These are phyloP conservation scores for Diaporthe vexans DNA, from an alignment of 2,329 filamentous ascomycete genomes.

Conservation along the genomic window DNA sequence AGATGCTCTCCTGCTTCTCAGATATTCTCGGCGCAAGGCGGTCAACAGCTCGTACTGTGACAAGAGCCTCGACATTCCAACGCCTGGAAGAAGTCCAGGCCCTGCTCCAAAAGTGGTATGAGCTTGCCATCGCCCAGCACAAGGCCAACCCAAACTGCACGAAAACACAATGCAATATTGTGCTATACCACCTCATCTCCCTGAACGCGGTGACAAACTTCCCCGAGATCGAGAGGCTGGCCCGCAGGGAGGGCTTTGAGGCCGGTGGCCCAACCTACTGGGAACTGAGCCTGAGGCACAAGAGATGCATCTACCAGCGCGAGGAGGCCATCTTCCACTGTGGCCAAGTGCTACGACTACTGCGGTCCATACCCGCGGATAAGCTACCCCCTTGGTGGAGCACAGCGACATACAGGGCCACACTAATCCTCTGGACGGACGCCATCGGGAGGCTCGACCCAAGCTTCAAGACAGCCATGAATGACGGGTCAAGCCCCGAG, in stretches of 20 bases:
- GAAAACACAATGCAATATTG: constrained; percentile 74
- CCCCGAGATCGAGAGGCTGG: constrained; percentile 75
- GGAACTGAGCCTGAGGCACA: constrained; percentile 68
- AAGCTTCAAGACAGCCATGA: constrained; percentile 50
- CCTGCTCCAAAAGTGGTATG: constrained; percentile 76
- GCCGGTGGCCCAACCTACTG: constrained; percentile 60
- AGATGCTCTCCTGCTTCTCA: constrained; percentile 76
- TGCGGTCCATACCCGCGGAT: constrained; percentile 71
- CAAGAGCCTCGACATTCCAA: constrained; percentile 70
- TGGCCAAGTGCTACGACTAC: constrained; percentile 74
- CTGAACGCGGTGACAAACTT: constrained; percentile 79
- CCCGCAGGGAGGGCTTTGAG: constrained; percentile 71
- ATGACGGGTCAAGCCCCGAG: constrained; percentile 22
- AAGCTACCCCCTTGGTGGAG: constrained; percentile 79
- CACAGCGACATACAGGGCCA: constrained; percentile 77
- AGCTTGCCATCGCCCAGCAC: constrained; percentile 69
- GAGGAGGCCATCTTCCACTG: constrained; percentile 77
- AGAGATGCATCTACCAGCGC: constrained; percentile 73
- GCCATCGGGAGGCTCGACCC: constrained; percentile 66
- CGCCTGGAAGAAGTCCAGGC: constrained; percentile 75
- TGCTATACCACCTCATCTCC: constrained; percentile 79
- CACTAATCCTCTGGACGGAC: constrained; percentile 74
- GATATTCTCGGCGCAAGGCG: constrained; percentile 64
- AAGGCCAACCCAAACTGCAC: constrained; percentile 70
- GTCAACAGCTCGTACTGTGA: constrained; percentile 61